phyloP scores from a whole-genome alignment of 148 eudicot genomes.

The Camellia sinensis region DNA sequence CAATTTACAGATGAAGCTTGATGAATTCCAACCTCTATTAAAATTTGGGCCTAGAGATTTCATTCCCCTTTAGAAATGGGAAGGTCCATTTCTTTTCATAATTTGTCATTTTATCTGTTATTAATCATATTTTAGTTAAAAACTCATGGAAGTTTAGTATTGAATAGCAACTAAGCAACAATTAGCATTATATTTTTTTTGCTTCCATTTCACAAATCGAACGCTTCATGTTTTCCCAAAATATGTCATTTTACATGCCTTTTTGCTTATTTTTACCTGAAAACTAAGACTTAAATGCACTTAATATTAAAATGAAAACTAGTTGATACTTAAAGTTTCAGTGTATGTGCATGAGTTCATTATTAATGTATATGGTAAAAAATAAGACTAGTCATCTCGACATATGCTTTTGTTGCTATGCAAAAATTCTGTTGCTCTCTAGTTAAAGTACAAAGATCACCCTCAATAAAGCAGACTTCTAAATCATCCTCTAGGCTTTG shows the following conservation, averaged over 20 bases:
- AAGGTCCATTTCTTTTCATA: not conserved
- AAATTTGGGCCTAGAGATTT: not conserved
- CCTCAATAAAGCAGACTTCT: not conserved
- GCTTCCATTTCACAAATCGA: not conserved
- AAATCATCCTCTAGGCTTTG: not conserved
- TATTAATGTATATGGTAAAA: not conserved
- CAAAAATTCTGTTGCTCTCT: conserved; percentile 6
- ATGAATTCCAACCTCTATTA: not conserved
- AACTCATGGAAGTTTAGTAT: not conserved
- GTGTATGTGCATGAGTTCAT: not conserved
- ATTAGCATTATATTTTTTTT: too few species aligned
- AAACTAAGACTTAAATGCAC: not conserved
- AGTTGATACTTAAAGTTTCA: not conserved
- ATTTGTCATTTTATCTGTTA: not conserved
- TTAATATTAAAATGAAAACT: not conserved
- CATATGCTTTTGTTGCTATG: not conserved
- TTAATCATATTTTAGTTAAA: not conserved
- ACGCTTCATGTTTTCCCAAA: not conserved
- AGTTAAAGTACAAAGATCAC: not conserved
- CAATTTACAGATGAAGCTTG: not conserved
- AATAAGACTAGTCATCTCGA: not conserved
- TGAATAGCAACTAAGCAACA: too few species aligned
- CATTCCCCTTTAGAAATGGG: not conserved
- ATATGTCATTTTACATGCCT: not conserved
- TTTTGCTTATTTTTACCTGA: not conserved